phyloP scores from a whole-genome alignment of 495 filamentous ascomycete genomes.

The Aspergillus baeticus region DNA sequence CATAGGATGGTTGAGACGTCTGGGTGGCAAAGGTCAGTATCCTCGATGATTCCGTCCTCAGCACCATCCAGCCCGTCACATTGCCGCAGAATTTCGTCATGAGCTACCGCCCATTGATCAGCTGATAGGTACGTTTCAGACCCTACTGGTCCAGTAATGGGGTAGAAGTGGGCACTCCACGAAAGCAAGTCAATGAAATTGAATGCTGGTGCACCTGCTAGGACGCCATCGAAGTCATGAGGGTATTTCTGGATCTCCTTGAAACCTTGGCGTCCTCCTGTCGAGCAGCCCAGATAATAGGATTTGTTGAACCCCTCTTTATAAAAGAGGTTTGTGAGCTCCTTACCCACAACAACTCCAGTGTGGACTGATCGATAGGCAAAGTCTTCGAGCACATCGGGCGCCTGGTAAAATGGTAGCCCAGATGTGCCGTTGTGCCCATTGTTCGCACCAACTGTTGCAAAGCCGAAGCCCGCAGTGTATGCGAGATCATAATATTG shows the following conservation, averaged over 20 bases:
- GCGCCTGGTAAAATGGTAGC: slow-evolving; percentile 47
- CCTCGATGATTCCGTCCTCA: slow-evolving; percentile 63
- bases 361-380: slow-evolving; percentile 49
- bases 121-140: slow-evolving; percentile 52
- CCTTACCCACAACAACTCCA: slow-evolving; percentile 51
- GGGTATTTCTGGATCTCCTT: slow-evolving; percentile 51
- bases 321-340: slow-evolving; percentile 49
- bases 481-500: slow-evolving; percentile 47
- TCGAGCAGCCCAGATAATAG: slow-evolving; percentile 58
- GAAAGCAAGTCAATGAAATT: slow-evolving; percentile 50
- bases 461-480: slow-evolving; percentile 48
- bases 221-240: slow-evolving; percentile 63
- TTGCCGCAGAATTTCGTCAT: slow-evolving; percentile 58
- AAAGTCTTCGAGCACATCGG: slow-evolving; percentile 52
- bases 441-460: slow-evolving; percentile 55
- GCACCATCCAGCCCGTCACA: slow-evolving; percentile 66
- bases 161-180: slow-evolving; percentile 55
- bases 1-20: slow-evolving; percentile 54
- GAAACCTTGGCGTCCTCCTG: slow-evolving; percentile 54
- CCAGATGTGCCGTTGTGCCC: slow-evolving; percentile 57
- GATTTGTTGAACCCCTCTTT: slow-evolving; percentile 41
- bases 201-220: slow-evolving; percentile 57
- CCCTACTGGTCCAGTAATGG: slow-evolving; percentile 44
- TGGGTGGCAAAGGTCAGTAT: slow-evolving; percentile 58
- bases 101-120: slow-evolving; percentile 50